Conservation (phyloP, 768 basidiomycete genomes). For the Cyclocybe cylindracea region DNA sequence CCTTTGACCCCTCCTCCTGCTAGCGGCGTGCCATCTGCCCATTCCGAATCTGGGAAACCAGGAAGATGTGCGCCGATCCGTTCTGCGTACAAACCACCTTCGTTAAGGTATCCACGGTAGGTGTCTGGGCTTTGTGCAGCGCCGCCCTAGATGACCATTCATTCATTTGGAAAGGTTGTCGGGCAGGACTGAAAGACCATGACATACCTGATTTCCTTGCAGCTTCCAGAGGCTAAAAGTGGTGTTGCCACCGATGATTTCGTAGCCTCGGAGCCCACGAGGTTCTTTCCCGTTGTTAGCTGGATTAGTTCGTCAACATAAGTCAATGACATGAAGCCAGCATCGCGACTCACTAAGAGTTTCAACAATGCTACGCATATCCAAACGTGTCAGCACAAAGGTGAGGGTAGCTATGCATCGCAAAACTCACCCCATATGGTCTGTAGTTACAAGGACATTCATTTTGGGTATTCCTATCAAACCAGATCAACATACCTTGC, state of each 20-base stretch:
- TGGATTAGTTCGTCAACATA: conserved; percentile 13
- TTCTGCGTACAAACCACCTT: conserved; percentile 70
- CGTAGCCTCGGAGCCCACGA: conserved; percentile 47
- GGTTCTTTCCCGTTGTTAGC: conserved; percentile 53
- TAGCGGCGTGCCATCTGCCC: conserved; percentile 55
- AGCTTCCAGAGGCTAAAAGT: conserved; percentile 66
- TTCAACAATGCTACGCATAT: conserved; percentile 38
- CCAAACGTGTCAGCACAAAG: background rate
- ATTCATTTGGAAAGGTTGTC: background rate
- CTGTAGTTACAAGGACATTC: conserved; percentile 22
- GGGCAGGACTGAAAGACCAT: conserved; percentile 31
- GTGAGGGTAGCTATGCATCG: background rate
- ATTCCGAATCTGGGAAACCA: conserved; percentile 62
- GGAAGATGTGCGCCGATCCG: conserved; percentile 73
- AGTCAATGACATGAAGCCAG: background rate
- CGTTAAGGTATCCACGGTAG: conserved; percentile 58
- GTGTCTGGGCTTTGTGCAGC: conserved; percentile 22
- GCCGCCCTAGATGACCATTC: conserved; percentile 10
- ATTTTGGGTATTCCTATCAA: background rate
- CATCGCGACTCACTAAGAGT: conserved; percentile 40
- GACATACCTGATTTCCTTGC: conserved; percentile 70
- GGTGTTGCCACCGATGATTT: conserved; percentile 40
- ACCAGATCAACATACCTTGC: conserved; percentile 25
- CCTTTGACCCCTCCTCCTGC: conserved; percentile 56
- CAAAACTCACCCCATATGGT: conserved; percentile 47